A percentile compares a stretch with the other conserved stretches of the same genome.
Conservation (phyloP, 2,329 filamentous ascomycete genomes). For the Fusarium pseudoanthophilum region DNA sequence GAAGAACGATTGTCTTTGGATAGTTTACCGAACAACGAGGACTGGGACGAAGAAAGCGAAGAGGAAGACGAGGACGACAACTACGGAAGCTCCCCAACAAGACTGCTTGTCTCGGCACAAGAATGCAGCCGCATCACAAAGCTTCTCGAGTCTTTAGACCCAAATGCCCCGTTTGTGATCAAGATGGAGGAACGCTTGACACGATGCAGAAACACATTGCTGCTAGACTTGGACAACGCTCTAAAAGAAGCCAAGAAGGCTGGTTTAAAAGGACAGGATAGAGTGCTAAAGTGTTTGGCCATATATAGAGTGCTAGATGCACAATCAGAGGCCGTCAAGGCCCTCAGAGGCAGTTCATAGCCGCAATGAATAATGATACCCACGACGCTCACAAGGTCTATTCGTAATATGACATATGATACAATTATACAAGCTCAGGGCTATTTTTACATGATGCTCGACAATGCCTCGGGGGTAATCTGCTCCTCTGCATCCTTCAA, state of each 20-base stretch:
- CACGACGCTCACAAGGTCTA: slow-evolving; percentile 36
- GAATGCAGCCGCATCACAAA: slow-evolving; percentile 57
- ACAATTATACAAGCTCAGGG: slow-evolving; percentile 49
- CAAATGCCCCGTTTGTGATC: slow-evolving; percentile 60
- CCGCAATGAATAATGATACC: slow-evolving; percentile 47
- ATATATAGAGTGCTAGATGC: slow-evolving; percentile 65
- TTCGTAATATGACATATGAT: slow-evolving; percentile 51
- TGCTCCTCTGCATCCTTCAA: slow-evolving; percentile 72
- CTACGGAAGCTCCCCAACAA: slow-evolving; percentile 59
- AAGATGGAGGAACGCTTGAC: slow-evolving; percentile 64
- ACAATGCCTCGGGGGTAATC: slow-evolving; percentile 63
- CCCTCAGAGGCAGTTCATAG: slow-evolving; percentile 53
- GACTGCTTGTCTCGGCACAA: slow-evolving; percentile 57
- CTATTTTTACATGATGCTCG: slow-evolving; percentile 62
- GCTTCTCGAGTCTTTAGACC: slow-evolving; percentile 58
- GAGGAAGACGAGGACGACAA: slow-evolving; percentile 53
- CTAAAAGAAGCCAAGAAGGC: slow-evolving; percentile 57
- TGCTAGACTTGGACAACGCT: slow-evolving; percentile 66
- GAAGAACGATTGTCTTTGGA: slow-evolving; percentile 72
- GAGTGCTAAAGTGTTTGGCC: slow-evolving; percentile 62
- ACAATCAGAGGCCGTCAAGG: slow-evolving; percentile 62
- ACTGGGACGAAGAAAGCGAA: slow-evolving; percentile 54
- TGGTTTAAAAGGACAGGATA: slow-evolving; percentile 55
- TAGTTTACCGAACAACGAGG: slow-evolving; percentile 45
- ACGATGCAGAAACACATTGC: slow-evolving; percentile 65